A percentile compares a stretch with the other conserved stretches of the same genome.
Conservation (phyloP, 208 protist species). For the Acanthamoeba sp. region DNA sequence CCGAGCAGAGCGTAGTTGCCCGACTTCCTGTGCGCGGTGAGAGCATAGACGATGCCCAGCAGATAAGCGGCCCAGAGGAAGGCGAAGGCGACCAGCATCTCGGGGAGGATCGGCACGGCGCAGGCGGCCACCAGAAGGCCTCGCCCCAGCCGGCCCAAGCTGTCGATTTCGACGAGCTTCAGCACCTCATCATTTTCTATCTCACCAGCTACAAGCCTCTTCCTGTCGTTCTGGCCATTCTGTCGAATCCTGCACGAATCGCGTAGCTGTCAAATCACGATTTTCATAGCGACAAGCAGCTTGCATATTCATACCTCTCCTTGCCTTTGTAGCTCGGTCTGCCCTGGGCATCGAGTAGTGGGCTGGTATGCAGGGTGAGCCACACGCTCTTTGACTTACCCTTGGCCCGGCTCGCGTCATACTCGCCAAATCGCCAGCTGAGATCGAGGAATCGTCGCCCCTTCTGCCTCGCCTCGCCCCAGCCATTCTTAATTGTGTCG, state of each 20-base stretch:
- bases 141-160: neutral
- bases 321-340: neutral
- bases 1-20: neutral
- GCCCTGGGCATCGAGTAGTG: neutral
- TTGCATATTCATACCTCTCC: neutral
- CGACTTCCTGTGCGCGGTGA: neutral
- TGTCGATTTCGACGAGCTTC: neutral
- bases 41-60: neutral
- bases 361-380: neutral
- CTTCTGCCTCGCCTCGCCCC: neutral
- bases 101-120: neutral
- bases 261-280: neutral
- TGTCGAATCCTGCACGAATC: neutral
- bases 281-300: neutral
- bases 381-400: neutral
- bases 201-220: neutral
- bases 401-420: neutral
- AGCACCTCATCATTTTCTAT: conserved; percentile 8
- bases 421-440: neutral
- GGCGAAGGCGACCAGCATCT: conserved; percentile 1
- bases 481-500: neutral
- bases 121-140: conserved; percentile 2
- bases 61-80: conserved; percentile 11
- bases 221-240: neutral
- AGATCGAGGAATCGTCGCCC: neutral